Conservation (phyloP, 805 yeast species). For the Saturnispora silvae region DNA sequence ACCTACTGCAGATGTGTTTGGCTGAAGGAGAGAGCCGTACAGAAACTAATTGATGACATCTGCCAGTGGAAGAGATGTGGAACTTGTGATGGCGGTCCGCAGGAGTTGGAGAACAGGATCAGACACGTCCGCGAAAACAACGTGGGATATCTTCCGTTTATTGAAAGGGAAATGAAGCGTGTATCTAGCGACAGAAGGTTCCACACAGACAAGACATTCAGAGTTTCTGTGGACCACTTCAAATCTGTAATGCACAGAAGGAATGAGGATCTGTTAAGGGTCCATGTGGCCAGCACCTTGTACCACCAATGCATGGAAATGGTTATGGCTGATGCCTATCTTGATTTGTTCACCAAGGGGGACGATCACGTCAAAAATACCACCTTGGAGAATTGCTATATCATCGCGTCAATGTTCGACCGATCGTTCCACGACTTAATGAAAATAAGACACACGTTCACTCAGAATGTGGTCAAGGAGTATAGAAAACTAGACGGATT, state of each 20-base stretch:
- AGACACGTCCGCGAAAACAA: no score
- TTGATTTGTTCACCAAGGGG: not conserved
- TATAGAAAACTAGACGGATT: not conserved
- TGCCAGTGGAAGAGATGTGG: no score
- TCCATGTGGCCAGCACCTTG: not conserved
- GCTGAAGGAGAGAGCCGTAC: no score
- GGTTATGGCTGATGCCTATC: not conserved
- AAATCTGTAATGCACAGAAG: not conserved
- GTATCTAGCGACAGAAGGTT: not conserved
- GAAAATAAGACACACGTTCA: not conserved
- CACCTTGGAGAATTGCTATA: not conserved
- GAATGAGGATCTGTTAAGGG: not conserved
- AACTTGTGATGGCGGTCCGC: no score
- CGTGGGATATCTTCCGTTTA: no score
- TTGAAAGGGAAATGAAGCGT: no score
- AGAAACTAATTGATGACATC: no score
- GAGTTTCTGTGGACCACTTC: not conserved
- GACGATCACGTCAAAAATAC: not conserved
- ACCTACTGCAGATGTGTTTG: no score
- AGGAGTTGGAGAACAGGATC: no score
- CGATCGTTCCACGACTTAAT: constrained; percentile 3
- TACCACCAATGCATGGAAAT: not conserved
- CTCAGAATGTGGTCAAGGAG: not conserved
- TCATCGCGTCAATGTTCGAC: constrained; percentile 2
- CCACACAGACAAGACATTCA: not conserved